A percentile compares a stretch with the other conserved stretches of the same genome.
Evolutionary conservation across 805 yeast species (phyloP).

Genomic region (Metschnikowia lochheadii): DNA sequence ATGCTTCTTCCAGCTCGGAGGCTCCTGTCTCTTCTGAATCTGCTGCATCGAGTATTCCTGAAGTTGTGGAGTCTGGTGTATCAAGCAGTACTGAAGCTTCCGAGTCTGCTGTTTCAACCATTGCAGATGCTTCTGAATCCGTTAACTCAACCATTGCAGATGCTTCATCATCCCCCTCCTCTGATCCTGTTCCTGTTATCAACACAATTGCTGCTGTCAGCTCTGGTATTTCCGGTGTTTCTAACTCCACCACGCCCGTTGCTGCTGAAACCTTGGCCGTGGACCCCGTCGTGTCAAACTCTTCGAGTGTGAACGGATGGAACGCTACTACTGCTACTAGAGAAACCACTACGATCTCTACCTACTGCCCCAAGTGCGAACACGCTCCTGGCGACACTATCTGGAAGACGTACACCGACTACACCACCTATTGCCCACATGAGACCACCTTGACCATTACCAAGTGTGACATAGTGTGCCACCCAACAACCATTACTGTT

Average conservation of each 20-base stretch:
- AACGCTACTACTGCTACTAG: neutral
- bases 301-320: neutral
- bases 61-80: too few relatives aligned
- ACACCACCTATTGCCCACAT: constrained; percentile 34
- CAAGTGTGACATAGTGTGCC: constrained; percentile 27
- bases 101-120: too few relatives aligned
- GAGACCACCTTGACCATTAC: constrained; percentile 29
- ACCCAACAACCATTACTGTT: constrained; percentile 23
- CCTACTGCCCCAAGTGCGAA: neutral
- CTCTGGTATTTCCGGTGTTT: too few relatives aligned
- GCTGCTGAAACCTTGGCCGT: too few relatives aligned
- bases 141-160: too few relatives aligned
- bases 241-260: too few relatives aligned
- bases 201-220: too few relatives aligned
- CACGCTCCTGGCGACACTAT: constrained; percentile 14
- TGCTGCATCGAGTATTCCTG: neutral
- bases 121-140: too few relatives aligned
- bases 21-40: neutral
- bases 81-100: too few relatives aligned
- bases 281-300: too few relatives aligned
- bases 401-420: constrained; percentile 21
- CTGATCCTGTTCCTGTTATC: too few relatives aligned
- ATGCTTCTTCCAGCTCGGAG: neutral
- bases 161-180: neutral
- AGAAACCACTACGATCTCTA: neutral